Conservation (phyloP, 139 green algal genomes). For the Volvox reticuliferus region DNA sequence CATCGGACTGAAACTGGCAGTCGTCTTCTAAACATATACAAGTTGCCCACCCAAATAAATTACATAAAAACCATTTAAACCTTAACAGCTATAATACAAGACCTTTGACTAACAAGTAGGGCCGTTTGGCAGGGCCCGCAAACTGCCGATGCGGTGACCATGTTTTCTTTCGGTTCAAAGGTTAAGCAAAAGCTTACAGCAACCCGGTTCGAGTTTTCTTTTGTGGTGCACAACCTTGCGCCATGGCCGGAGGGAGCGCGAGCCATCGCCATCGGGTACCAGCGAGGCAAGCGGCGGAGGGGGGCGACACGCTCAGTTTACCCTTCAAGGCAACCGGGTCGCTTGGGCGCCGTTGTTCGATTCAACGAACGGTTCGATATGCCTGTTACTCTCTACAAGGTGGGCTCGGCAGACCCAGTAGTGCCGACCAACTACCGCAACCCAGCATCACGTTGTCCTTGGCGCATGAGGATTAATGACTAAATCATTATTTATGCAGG, state of each 20-base stretch:
- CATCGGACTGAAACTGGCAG: background rate
- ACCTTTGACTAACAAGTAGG: background rate
- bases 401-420: constrained; percentile 29
- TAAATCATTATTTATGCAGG: background rate
- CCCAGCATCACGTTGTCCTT: background rate
- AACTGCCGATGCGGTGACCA: constrained; percentile 23
- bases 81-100: background rate
- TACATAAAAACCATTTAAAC: background rate
- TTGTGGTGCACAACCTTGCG: constrained; percentile 68
- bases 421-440: background rate
- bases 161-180: constrained; percentile 55
- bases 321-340: constrained; percentile 50
- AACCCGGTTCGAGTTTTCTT: constrained; percentile 64
- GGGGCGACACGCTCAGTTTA: constrained; percentile 68
- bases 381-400: constrained; percentile 73
- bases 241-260: constrained; percentile 64
- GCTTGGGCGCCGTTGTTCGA: constrained; percentile 63
- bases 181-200: constrained; percentile 64
- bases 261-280: constrained; percentile 70
- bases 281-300: constrained; percentile 70
- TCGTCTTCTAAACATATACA: too few relatives aligned
- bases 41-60: too few relatives aligned
- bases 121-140: background rate
- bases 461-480: background rate
- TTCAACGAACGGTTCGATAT: constrained; percentile 76